Conservation (phyloP, 139 green algal genomes). For the Ulvella scutata region DNA sequence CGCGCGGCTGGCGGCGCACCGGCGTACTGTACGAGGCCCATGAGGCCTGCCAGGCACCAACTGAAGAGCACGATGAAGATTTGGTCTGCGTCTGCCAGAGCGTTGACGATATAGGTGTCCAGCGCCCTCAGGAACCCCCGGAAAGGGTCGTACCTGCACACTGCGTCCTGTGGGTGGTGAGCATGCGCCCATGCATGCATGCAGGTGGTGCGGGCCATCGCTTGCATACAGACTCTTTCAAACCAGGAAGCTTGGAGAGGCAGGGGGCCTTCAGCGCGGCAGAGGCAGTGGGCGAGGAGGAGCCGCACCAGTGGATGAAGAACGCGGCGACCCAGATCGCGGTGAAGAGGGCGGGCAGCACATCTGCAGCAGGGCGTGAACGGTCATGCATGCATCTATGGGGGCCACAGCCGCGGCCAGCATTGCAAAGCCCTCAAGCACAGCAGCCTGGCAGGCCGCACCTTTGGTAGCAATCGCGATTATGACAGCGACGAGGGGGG, state of each 20-base stretch:
- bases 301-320: background rate
- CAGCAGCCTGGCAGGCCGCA: background rate
- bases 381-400: background rate
- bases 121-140: constrained; percentile 10
- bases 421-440: too few relatives aligned
- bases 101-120: constrained; percentile 13
- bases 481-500: background rate
- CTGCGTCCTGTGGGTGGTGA: background rate
- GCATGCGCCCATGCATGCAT: background rate
- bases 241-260: too few relatives aligned
- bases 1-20: background rate
- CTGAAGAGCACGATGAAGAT: constrained; percentile 10
- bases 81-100: constrained; percentile 7
- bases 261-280: too few relatives aligned
- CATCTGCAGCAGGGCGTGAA: background rate
- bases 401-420: background rate
- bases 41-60: constrained; percentile 7
- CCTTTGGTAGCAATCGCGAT: background rate
- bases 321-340: background rate
- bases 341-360: background rate
- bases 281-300: background rate
- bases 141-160: constrained; percentile 8
- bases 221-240: background rate
- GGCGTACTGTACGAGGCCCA: constrained; percentile 4
- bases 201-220: background rate